A percentile compares a stretch with the other conserved stretches of the same genome.
phyloP scores from a whole-genome alignment of 768 basidiomycete genomes.

The Rhodotorula diobovata region DNA sequence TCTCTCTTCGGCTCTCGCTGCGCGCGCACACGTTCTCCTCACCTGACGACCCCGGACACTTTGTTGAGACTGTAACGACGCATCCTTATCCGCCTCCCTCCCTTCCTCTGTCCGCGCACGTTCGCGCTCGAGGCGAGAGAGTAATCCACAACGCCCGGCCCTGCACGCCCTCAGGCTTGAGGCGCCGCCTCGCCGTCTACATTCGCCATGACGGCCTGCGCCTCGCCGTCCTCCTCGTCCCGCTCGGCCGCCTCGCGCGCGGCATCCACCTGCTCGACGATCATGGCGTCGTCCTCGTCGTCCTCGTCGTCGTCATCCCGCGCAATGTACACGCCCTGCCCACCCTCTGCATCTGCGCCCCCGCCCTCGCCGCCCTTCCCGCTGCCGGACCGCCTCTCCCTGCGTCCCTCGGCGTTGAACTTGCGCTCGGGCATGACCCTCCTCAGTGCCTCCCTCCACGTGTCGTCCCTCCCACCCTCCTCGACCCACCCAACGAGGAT shows the following conservation, averaged over 20 bases:
- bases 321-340: background rate
- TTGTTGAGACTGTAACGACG: too few species aligned
- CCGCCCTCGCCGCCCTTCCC: background rate
- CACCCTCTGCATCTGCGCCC: background rate
- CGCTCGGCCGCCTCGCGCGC: background rate
- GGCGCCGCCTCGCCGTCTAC: background rate
- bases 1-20: too few species aligned
- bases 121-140: too few species aligned
- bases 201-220: background rate
- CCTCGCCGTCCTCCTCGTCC: background rate
- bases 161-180: background rate
- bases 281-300: background rate
- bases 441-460: constrained; percentile 79
- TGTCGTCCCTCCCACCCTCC: constrained; percentile 48
- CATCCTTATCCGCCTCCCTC: too few species aligned
- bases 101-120: too few species aligned
- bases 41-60: too few species aligned
- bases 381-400: constrained; percentile 7
- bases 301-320: background rate
- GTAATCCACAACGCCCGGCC: too few species aligned
- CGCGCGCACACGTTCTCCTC: too few species aligned
- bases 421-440: constrained; percentile 90
- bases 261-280: background rate
- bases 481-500: constrained; percentile 88
- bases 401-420: constrained; percentile 54